Evolutionary conservation across 306 rosid genomes (phyloP).

Genomic region (Hippophae tibetana): DNA sequence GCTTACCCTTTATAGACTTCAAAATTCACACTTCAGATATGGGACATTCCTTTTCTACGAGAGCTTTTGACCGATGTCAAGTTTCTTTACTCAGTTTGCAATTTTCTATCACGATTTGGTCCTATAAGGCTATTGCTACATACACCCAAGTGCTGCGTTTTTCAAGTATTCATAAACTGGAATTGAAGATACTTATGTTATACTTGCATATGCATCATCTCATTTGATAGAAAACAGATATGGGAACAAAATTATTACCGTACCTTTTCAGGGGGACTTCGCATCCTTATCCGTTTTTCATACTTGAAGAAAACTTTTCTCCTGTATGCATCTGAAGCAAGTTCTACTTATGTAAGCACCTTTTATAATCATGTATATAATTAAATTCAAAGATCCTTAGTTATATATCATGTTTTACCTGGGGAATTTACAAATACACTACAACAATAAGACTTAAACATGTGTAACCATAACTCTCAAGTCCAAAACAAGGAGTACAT

Average conservation of each 20-base stretch:
- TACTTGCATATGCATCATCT: background rate
- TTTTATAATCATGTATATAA: background rate
- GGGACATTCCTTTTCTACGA: no score
- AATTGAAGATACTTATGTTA: no score
- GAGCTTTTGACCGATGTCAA: background rate
- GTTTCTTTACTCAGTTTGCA: background rate
- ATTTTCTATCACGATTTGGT: background rate
- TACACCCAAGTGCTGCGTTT: background rate
- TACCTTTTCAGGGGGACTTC: conserved; percentile 71
- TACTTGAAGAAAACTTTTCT: conserved; percentile 62
- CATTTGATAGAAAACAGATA: no score
- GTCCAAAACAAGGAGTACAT: background rate
- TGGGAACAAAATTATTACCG: background rate
- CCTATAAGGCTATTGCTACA: background rate
- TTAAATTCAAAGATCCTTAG: background rate
- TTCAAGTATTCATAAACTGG: no score
- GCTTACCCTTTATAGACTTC: no score
- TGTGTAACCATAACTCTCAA: background rate
- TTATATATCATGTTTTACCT: background rate
- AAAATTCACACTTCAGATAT: no score
- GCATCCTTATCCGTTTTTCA: conserved; percentile 55
- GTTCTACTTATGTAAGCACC: background rate
- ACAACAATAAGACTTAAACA: background rate
- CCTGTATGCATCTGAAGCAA: conserved; percentile 43
- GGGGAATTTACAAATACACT: background rate